Percentiles rank a stretch among this genome's conserved stretches.
These are phyloP conservation scores for Gonapodya sp. DNA, from an alignment of 192 early-diverging fungal species.

Conservation along the genomic window DNA sequence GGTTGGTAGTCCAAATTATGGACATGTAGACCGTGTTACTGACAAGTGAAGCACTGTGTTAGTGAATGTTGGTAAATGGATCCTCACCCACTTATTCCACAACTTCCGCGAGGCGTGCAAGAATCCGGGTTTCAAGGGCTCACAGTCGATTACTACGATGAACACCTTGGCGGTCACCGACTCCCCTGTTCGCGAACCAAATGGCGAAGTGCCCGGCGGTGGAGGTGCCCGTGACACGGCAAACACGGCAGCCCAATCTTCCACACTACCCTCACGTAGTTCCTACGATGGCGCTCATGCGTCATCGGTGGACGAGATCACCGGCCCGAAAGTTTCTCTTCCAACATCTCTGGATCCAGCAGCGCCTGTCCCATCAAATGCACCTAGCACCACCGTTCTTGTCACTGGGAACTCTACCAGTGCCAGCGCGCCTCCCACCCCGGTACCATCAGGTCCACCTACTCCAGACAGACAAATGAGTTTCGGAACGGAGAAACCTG, in stretches of 20 bases:
- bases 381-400: not conserved
- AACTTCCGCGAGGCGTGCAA: constrained; percentile 24
- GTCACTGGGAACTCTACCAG: not conserved
- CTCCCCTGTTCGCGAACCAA: not conserved
- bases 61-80: constrained; percentile 80
- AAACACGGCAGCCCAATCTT: not conserved
- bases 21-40: not conserved
- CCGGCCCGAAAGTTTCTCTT: not conserved
- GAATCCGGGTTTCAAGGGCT: not conserved
- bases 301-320: not conserved
- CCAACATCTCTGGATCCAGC: not conserved
- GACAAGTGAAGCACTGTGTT: not conserved
- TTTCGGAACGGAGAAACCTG: not conserved
- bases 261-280: not conserved
- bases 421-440: not conserved
- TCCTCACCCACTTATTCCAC: constrained; percentile 64
- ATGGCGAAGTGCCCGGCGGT: not conserved
- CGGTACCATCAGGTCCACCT: not conserved
- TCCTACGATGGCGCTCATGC: not conserved
- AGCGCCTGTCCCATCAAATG: not conserved
- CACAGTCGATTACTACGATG: not conserved
- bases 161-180: not conserved
- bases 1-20: constrained; percentile 29
- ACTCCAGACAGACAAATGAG: not conserved
- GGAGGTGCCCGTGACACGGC: not conserved